A percentile compares a stretch with the other conserved stretches of the same genome.
These are phyloP conservation scores for Penicillium olsonii DNA, from an alignment of 2,329 filamentous ascomycete species.

Conservation along the genomic window DNA sequence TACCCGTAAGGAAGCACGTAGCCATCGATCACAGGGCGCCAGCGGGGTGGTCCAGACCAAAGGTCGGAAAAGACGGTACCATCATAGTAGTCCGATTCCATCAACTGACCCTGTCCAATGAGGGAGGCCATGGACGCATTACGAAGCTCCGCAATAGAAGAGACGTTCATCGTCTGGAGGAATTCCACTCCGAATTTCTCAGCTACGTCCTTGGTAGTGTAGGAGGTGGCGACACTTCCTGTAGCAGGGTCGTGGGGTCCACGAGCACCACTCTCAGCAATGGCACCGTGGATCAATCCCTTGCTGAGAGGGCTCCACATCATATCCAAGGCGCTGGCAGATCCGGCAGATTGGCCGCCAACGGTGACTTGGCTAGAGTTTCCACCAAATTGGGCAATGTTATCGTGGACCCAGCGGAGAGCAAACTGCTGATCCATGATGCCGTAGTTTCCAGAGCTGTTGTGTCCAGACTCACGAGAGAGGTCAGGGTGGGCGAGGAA, in stretches of 20 bases:
- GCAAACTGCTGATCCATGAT: constrained; percentile 28
- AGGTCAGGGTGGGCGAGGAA: constrained; percentile 29
- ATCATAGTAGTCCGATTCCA: neutral
- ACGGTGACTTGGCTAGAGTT: constrained; percentile 27
- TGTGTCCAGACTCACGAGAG: constrained; percentile 23
- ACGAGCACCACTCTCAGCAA: constrained; percentile 36
- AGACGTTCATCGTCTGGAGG: constrained; percentile 41
- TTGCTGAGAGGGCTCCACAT: constrained; percentile 28
- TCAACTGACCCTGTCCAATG: constrained; percentile 25
- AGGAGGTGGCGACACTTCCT: constrained; percentile 27
- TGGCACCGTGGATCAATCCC: constrained; percentile 29
- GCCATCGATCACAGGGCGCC: constrained; percentile 31
- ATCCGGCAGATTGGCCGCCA: constrained; percentile 37
- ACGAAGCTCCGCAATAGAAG: constrained; percentile 44
- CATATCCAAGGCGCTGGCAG: constrained; percentile 21
- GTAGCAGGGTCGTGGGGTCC: constrained; percentile 31
- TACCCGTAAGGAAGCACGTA: constrained; percentile 31
- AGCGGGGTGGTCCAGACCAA: constrained; percentile 27
- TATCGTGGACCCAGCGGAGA: constrained; percentile 24
- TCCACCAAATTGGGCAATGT: constrained; percentile 25
- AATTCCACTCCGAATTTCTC: constrained; percentile 31
- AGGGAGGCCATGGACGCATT: constrained; percentile 39
- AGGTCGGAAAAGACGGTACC: constrained; percentile 25
- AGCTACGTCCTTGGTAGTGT: constrained; percentile 26
- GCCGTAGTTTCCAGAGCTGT: constrained; percentile 32